Conservation (phyloP, 257 asterid species). For the Datura wrightii region DNA sequence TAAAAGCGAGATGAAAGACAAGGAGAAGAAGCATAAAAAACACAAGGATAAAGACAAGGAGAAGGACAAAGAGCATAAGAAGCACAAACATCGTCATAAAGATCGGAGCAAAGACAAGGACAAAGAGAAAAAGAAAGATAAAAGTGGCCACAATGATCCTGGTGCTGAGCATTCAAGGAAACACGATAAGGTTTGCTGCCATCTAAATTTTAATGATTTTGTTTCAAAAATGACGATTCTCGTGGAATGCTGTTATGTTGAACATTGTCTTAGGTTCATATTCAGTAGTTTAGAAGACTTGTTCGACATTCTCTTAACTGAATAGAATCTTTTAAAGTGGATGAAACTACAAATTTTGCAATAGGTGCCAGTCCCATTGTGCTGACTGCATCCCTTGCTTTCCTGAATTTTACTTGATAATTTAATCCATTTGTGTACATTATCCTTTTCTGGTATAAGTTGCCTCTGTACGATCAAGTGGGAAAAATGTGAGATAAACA, state of each 20-base stretch:
- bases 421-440: constrained; percentile 10
- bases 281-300: background rate
- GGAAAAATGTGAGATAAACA: background rate
- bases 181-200: constrained; percentile 68
- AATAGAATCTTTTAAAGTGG: background rate
- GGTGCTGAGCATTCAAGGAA: constrained; percentile 84
- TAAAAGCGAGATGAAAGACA: constrained; percentile 79
- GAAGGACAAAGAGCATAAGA: constrained; percentile 86
- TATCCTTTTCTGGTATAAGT: background rate
- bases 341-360: background rate
- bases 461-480: background rate
- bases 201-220: constrained; percentile 35
- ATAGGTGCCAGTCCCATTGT: background rate
- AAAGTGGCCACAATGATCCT: constrained; percentile 78
- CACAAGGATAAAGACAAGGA: constrained; percentile 73
- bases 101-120: constrained; percentile 95
- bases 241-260: constrained; percentile 26
- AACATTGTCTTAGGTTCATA: background rate
- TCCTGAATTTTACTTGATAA: background rate
- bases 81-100: constrained; percentile 95
- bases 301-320: constrained; percentile 12
- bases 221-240: constrained; percentile 32
- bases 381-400: constrained; percentile 17
- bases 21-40: constrained; percentile 93
- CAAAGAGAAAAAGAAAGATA: constrained; percentile 92